Evolutionary conservation across 2,329 filamentous ascomycete genomes (phyloP).

Genomic region (Lecanoromycetidae sp.): DNA sequence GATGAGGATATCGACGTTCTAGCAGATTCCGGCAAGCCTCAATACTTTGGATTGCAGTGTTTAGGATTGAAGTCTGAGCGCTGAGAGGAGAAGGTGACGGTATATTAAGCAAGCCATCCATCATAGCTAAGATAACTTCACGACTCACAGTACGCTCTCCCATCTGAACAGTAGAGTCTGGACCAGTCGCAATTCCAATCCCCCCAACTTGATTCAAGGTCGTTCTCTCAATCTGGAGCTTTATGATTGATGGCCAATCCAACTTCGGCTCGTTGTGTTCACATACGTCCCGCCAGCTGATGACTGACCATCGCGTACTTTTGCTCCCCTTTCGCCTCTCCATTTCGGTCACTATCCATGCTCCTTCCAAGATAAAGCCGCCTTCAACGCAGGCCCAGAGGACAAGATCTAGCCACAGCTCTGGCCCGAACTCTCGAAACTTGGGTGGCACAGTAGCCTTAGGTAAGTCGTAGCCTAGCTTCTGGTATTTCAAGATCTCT

Average conservation of each 20-base stretch:
- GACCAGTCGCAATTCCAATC: slow-evolving; percentile 11
- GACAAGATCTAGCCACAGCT: slow-evolving; percentile 39
- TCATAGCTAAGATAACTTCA: slow-evolving; percentile 45
- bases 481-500: slow-evolving; percentile 23
- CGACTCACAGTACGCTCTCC: slow-evolving; percentile 41
- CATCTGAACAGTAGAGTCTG: slow-evolving; percentile 28
- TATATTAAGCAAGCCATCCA: slow-evolving; percentile 40
- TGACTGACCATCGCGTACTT: slow-evolving; percentile 28
- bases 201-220: slow-evolving; percentile 13
- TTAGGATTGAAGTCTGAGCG: neutral
- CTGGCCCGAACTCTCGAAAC: slow-evolving; percentile 33
- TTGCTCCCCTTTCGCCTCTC: slow-evolving; percentile 17
- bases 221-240: slow-evolving; percentile 10
- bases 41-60: slow-evolving; percentile 14
- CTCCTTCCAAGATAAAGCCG: slow-evolving; percentile 31
- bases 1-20: slow-evolving; percentile 2
- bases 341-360: slow-evolving; percentile 29
- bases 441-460: slow-evolving; percentile 30
- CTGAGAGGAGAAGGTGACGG: slow-evolving; percentile 23
- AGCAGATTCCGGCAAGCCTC: slow-evolving; percentile 12
- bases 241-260: slow-evolving; percentile 12
- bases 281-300: slow-evolving; percentile 29
- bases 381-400: slow-evolving; percentile 40
- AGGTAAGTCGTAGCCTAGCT: slow-evolving; percentile 25
- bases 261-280: slow-evolving; percentile 15